Evolutionary conservation across 805 yeast species (phyloP), one percentile per base, ranked within the genome.

Genomic region (Cephaloascus fragrans): DNA sequence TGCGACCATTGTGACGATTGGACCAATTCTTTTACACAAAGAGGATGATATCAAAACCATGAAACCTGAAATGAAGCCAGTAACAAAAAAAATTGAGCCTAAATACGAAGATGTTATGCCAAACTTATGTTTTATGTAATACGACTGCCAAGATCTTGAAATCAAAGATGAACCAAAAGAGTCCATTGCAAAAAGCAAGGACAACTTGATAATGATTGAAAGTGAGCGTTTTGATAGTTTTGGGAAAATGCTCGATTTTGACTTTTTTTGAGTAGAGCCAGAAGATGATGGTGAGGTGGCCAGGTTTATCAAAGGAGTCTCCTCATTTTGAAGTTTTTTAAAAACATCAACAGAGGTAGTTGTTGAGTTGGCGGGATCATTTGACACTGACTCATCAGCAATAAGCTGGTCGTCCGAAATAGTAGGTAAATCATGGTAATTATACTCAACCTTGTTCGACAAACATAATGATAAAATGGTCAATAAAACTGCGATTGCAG

Each of bases 141-240:
- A 70, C 0, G 71, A 62, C n/a, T 61, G 56, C 76, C 75, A 70
- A 3, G 72, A 57, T 26, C 59, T 59, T 26, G 69, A 62, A n/a
- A 62, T 61, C 34, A 67, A 53, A 3, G 74, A 62, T 26, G 69
- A 59, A 12, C 71, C 70, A 37, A 68, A 53, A 1, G 71, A 57
- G 46, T 70, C 76, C 12, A 69, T 44, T 8, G 64, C 67, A 42
- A 63, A 64, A 14, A 70, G 47, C 5, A 57, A 33, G 2, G 69
- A 59, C 16, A 69, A 47, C 34, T 64, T 60, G 26, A 64, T 12
- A 5, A 64, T 57, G 15, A 51, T 50, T 36, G 35, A 44, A 41
- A 36, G 45, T 39, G 43, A 54, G 39, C 36, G 50, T 38, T 33
- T 42, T 3, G 47, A 43, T 18, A 50, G 32, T 6, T 39, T 40